A percentile compares a stretch with the other conserved stretches of the same genome.
Conservation (phyloP, 164 flowering plant genomes). For the Liquidambar formosana region DNA sequence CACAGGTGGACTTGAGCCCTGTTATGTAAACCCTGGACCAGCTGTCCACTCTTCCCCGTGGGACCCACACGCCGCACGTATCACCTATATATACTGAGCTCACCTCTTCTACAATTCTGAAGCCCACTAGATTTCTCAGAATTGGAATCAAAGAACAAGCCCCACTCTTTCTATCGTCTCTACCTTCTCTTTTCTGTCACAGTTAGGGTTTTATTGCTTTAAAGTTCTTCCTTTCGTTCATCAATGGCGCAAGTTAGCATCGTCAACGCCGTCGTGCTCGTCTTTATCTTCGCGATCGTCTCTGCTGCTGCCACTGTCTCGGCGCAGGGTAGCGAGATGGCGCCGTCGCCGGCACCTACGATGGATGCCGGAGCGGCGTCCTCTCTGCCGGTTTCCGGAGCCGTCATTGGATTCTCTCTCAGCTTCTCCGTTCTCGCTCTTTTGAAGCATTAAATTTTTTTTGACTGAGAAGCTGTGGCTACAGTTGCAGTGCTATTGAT, state of each 20-base stretch:
- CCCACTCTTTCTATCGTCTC: too few relatives aligned
- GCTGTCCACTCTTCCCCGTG: too few relatives aligned
- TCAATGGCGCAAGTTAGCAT: constrained; percentile 10
- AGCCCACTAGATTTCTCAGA: too few relatives aligned
- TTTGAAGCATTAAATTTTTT: constrained; percentile 14
- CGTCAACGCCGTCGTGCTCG: neutral
- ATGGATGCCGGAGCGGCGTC: constrained; percentile 16
- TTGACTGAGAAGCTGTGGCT: too few relatives aligned
- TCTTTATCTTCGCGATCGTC: constrained; percentile 3
- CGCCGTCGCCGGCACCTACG: constrained; percentile 19
- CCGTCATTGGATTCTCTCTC: constrained; percentile 13
- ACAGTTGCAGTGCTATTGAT: neutral
- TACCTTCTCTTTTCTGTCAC: neutral
- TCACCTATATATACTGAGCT: too few relatives aligned
- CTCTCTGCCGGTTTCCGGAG: constrained; percentile 16
- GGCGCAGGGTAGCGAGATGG: constrained; percentile 9
- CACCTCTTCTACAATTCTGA: too few relatives aligned
- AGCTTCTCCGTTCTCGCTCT: constrained; percentile 22
- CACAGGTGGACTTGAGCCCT: too few relatives aligned
- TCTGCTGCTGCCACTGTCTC: neutral
- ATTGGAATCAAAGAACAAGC: too few relatives aligned
- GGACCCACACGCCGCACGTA: too few relatives aligned
- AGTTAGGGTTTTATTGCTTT: neutral
- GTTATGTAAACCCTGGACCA: too few relatives aligned
- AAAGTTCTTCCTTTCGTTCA: neutral